These are phyloP conservation scores for Yarrowia sp. DNA, from an alignment of 805 yeast species.

Conservation along the genomic window DNA sequence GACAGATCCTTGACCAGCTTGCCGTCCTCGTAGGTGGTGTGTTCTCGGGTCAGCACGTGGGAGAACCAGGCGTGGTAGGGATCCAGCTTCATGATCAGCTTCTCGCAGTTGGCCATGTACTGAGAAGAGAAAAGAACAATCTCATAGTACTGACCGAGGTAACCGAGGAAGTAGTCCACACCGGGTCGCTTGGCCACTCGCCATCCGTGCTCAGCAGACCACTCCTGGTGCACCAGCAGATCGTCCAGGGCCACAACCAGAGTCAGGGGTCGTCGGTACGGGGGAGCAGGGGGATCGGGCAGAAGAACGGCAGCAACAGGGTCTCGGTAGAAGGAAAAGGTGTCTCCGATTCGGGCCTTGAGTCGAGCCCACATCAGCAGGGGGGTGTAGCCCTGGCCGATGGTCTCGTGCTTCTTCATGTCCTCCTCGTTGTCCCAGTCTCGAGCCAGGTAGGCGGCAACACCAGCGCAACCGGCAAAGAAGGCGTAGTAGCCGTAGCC, in stretches of 20 bases:
- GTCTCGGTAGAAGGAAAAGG: conserved; percentile 84
- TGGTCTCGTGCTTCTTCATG: conserved; percentile 59
- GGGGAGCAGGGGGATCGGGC: conserved; percentile 92
- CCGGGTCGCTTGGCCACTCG: conserved; percentile 99
- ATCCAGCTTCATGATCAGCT: conserved; percentile 84
- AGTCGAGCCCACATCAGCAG: conserved; percentile 71
- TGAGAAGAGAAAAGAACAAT: conserved; percentile 88
- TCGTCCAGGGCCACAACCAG: conserved; percentile 90
- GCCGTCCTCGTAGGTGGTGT: conserved; percentile 88
- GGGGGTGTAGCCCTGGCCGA: conserved; percentile 73
- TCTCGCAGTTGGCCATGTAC: conserved; percentile 84
- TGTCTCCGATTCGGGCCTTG: conserved; percentile 70
- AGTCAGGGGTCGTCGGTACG: conserved; percentile 90
- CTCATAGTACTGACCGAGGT: conserved; percentile 94
- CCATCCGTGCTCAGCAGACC: conserved; percentile 96
- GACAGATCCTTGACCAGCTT: conserved; percentile 87
- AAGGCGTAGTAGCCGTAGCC: conserved; percentile 71
- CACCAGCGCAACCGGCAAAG: conserved; percentile 57
- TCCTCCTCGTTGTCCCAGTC: conserved; percentile 86
- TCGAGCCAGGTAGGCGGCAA: conserved; percentile 72
- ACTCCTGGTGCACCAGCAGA: conserved; percentile 84
- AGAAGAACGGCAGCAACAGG: conserved; percentile 92
- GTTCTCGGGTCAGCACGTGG: conserved; percentile 88
- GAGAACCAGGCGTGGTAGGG: conserved; percentile 90
- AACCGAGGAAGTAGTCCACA: conserved; percentile 92